A percentile compares a stretch with the other conserved stretches of the same genome.
Evolutionary conservation across 1,284 basidiomycete species (phyloP).

Genomic region (Cutaneotrichosporon sp.): DNA sequence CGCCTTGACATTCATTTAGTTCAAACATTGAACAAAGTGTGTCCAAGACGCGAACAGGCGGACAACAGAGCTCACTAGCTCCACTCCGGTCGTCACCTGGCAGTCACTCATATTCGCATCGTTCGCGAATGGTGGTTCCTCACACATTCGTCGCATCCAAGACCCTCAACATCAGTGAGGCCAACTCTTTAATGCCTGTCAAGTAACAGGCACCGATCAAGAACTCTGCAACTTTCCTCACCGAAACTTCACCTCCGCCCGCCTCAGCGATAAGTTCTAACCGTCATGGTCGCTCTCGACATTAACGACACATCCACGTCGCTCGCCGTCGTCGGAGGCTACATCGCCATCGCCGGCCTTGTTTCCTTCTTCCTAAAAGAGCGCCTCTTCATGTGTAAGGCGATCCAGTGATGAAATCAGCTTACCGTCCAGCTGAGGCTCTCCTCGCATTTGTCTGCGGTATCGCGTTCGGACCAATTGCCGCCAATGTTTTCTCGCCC

Average conservation of each 20-base stretch:
- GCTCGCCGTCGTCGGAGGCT: slow-evolving; percentile 42
- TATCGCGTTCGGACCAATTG: slow-evolving; percentile 63
- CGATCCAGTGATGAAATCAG: too few species aligned
- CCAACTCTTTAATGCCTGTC: neutral
- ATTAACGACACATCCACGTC: slow-evolving; percentile 43
- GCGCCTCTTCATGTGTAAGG: slow-evolving; percentile 48
- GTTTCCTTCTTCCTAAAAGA: slow-evolving; percentile 49
- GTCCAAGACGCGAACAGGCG: too few species aligned
- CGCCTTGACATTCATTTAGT: too few species aligned
- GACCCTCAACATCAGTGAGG: neutral
- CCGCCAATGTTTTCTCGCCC: slow-evolving; percentile 30
- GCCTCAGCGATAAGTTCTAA: neutral
- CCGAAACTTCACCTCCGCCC: neutral
- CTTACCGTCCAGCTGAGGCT: slow-evolving; percentile 78
- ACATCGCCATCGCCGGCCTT: slow-evolving; percentile 44
- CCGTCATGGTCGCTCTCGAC: slow-evolving; percentile 45
- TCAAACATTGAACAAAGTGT: too few species aligned
- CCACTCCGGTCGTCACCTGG: too few species aligned
- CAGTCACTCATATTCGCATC: too few species aligned
- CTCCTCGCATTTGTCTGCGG: slow-evolving; percentile 90
- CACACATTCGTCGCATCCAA: neutral
- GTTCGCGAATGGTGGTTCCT: neutral
- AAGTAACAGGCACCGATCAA: too few species aligned
- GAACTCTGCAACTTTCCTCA: too few species aligned
- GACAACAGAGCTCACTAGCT: too few species aligned